Evolutionary conservation across 2,329 filamentous ascomycete genomes (phyloP), one percentile per base, ranked within the genome.

Genomic region (Hirsutella thompsonii): DNA sequence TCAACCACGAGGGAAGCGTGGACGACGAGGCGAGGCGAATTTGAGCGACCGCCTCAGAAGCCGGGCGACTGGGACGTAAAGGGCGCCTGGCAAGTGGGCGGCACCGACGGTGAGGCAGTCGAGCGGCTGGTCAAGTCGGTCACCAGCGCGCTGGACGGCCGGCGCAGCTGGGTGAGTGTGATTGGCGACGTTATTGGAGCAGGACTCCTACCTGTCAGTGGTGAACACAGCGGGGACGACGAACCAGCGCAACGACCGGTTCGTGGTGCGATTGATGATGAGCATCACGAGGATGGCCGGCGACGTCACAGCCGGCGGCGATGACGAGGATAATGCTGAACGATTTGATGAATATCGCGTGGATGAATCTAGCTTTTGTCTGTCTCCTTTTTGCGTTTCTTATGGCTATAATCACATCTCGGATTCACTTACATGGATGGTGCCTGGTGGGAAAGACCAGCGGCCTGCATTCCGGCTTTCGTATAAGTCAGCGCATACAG

Each of bases 51-150:
- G 37, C 49, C 57, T 6, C 56, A 47, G 34, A 42, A 46, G n/a
- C 44, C 45, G 2, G 58, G 56, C 2, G 62, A 60, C 8, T 59
- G 54, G 52, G 51, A 63, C 11, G 50, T 67, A 14, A 54, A 49
- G 0, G 68, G 68, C 0, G 55, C 59, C 13, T 72, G 69, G 69
- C 60, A 62, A 20, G 55, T 71, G 0, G 59, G 55, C 2, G 66
- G 67, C 5, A 67, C 66, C 0, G 65, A 72, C 20, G 48, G 49
- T 1, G 60, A 62, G 38, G 52, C 56, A 20, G 61, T 70, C 4
- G 64, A 70, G 26, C 50, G 48, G 16, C 39, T 58, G 6, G 52
- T 53, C 23, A 50, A 47, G 36, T 46, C 47, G 29, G 45, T 59
- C 3, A 54, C 52, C 32, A 50, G 49, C 18, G 53, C 52, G 33